Percentiles rank a stretch among this genome's conserved stretches.
These are phyloP conservation scores for Fimicolochytrium jonesii DNA, from an alignment of 192 early-diverging fungal species.

Conservation along the genomic window DNA sequence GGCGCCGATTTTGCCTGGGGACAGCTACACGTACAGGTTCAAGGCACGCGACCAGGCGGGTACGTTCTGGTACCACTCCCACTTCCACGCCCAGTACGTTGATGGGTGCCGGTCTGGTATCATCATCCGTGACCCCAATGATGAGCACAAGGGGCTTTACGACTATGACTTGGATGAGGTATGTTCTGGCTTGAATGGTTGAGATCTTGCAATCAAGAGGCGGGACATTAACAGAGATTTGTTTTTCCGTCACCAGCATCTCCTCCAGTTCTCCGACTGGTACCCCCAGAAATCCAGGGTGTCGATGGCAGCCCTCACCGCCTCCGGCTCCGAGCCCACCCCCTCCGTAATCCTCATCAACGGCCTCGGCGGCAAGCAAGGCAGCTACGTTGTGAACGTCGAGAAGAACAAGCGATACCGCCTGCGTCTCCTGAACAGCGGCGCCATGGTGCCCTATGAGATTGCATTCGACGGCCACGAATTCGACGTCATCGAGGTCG, in stretches of 20 bases:
- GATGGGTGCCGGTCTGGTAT: slow-evolving; percentile 72
- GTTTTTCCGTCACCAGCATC: too few species aligned
- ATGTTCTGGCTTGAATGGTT: too few species aligned
- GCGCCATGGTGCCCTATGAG: slow-evolving; percentile 67
- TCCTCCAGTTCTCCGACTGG: not conserved
- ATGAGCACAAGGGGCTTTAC: slow-evolving; percentile 53
- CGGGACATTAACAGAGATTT: too few species aligned
- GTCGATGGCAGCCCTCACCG: not conserved
- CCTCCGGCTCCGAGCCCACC: not conserved
- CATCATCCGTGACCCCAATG: slow-evolving; percentile 61
- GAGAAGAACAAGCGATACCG: slow-evolving; percentile 46
- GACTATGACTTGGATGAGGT: too few species aligned
- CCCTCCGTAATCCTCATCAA: not conserved
- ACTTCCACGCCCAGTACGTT: slow-evolving; percentile 67
- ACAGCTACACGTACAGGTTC: slow-evolving; percentile 67
- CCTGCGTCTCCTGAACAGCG: slow-evolving; percentile 78
- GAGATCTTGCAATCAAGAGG: too few species aligned
- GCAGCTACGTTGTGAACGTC: not conserved
- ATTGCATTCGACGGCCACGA: slow-evolving; percentile 77
- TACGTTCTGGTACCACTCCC: slow-evolving; percentile 83
- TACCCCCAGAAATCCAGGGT: not conserved
- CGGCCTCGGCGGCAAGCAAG: not conserved
- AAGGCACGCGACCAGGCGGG: slow-evolving; percentile 60
- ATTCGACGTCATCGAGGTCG: slow-evolving; percentile 76
- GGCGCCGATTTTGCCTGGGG: slow-evolving; percentile 62